Percentiles rank a stretch among this genome's conserved stretches.
These are phyloP conservation scores for Alliaria petiolata DNA, from an alignment of 345 rosid genomes.

Conservation along the genomic window DNA sequence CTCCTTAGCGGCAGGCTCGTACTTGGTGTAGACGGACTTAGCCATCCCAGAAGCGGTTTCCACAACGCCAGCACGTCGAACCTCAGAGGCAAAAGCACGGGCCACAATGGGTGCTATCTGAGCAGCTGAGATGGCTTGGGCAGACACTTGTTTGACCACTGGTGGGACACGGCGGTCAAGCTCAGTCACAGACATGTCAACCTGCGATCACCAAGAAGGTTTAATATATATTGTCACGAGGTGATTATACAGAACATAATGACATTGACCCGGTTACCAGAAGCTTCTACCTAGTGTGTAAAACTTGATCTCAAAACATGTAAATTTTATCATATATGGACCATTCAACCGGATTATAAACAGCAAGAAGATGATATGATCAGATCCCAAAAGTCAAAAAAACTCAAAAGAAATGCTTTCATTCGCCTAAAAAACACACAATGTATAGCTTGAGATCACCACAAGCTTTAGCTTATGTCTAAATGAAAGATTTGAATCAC, in stretches of 20 bases:
- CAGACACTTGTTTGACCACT: conserved; percentile 64
- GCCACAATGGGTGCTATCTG: conserved; percentile 70
- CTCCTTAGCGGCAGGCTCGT: conserved; percentile 80
- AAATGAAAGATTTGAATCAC: not conserved
- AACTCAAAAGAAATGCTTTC: not conserved
- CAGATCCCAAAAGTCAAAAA: not conserved
- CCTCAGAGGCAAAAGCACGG: conserved; percentile 55
- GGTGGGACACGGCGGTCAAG: conserved; percentile 71
- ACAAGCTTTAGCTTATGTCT: not conserved
- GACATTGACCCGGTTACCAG: not conserved
- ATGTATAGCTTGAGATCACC: not conserved
- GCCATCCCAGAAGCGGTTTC: conserved; percentile 72
- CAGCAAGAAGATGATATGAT: not conserved
- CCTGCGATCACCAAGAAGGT: conserved; percentile 38
- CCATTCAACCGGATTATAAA: not conserved
- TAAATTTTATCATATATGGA: not conserved
- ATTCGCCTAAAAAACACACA: not conserved
- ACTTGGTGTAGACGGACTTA: conserved; percentile 58
- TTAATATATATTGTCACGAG: not conserved
- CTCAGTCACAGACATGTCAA: conserved; percentile 58
- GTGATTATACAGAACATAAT: not conserved
- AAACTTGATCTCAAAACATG: not conserved
- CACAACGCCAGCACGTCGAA: conserved; percentile 60
- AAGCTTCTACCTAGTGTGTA: not conserved
- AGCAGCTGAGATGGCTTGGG: conserved; percentile 66